Base-by-base conservation (phyloP, 176 grass and related monocot species). In the Lolium multiflorum region DNA sequence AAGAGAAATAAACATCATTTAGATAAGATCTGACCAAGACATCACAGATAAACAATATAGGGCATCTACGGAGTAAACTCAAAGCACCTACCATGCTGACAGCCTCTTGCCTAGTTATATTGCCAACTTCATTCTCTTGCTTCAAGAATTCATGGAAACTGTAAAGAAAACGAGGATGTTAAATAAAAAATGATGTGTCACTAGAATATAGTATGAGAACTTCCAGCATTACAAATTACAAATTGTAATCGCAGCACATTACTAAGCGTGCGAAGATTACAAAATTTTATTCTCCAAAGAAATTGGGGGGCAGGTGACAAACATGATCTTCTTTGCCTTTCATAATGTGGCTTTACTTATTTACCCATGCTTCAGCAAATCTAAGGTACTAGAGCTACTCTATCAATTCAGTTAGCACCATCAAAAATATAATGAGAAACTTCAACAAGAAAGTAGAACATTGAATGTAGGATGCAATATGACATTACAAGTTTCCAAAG, bases 71-170 rank as follows among this genome's bases (percentile, higher is more conserved):
- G 75, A 35, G 61, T 74, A 87, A 82, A 91, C 64, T 81, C 18
- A 51, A 82, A 79, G 75, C 68, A 77, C 92, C 43, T 71, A 98
- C 96, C 96, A 98, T 98, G 87, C 96, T 98, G 73, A 98, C 96
- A 89, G 96, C 96, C 89, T 98, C 96, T 92, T 98, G 96, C 84
- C 96, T 95, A 87, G 96, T 98, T 87, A 98, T 98, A 56, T 98
- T 98, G 20, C 96, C 96, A 75, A 98, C 91, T 88, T 98, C 96
- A 73, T 98, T 98, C 84, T 98, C 96, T 82, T 83, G 86, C 88
- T 98, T 98, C 82, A 98, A 81, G 78, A 98, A 98, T 84, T 98
- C 95, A 89, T 98, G 95, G 81, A 98, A 95, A 74, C 96, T 98
- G 88, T 73, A 60, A 52, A 28, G 28, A 7, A 81, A 72, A 71